Base-by-base conservation (phyloP, 2,329 filamentous ascomycete species). In the Aspergillus vadensis region DNA sequence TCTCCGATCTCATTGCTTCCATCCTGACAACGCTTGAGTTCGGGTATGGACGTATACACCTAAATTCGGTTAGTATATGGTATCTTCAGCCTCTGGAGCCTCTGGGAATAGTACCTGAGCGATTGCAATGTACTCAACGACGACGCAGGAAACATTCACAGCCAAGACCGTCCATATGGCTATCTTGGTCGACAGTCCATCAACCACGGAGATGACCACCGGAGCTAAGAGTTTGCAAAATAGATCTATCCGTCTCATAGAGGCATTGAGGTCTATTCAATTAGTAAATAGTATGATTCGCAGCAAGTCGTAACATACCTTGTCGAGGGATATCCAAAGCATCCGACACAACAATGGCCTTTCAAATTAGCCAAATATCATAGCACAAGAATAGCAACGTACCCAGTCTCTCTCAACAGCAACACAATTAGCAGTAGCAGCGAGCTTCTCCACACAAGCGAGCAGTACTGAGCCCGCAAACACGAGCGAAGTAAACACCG, bases 371-470 rank as follows among this genome's bases (percentile, higher is more conserved):
- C 9, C 19, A n/a, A 14, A 10, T 8, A 49, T 21, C 52, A 23
- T 21, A 15, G 41, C 21, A 23, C 14, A 4, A 43, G 59, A 50
- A 43, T 51, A 59, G 9, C 54, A 58, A 58, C 73, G 53, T 63
- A 79, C 75, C 89, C 89, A 91, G 67, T 92, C 90, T 67, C 86
- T 80, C 72, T 92, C 90, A 0, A 92, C 82, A 0, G 89, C 80
- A 0, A 92, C 84, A 0, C 85, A 80, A 70, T 91, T 92, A 71
- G 86, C 81, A 5, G 88, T 81, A 1, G 86, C 81, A 14, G 80
- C 81, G 8, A 91, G 73, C 71, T 92, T 92, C 74, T 92, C 90
- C 1, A 88, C 68, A 58, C 88, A 90, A 0, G 88, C 87, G 48
- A 91, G 75, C 0, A 85, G 17, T 0, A 83, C 79, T n/a, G 78